A percentile compares a stretch with the other conserved stretches of the same genome.
These are phyloP conservation scores for Phialophora expanda DNA, from an alignment of 2,329 filamentous ascomycete genomes.

Conservation along the genomic window DNA sequence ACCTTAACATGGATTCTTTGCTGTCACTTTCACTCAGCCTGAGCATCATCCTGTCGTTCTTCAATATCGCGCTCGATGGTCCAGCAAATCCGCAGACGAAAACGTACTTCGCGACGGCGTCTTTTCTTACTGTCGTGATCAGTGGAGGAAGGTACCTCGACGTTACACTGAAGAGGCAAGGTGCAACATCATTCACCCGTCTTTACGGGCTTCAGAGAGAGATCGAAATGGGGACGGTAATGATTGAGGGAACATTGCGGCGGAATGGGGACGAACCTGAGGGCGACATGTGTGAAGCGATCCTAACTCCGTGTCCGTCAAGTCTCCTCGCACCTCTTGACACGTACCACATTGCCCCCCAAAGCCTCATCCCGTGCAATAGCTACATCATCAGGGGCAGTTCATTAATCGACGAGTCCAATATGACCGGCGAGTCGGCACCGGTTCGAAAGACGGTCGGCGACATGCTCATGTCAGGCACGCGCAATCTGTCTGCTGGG, in stretches of 20 bases:
- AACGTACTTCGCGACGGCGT: conserved; percentile 30
- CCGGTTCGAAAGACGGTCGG: conserved; percentile 62
- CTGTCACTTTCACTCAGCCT: conserved; percentile 26
- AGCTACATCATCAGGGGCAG: conserved; percentile 67
- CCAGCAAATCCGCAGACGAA: conserved; percentile 4
- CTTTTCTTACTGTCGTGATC: conserved; percentile 27
- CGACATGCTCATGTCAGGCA: conserved; percentile 30
- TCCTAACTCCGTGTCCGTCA: conserved; percentile 17
- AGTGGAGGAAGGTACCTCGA: conserved; percentile 30
- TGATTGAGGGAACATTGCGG: conserved; percentile 13
- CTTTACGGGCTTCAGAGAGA: conserved; percentile 25
- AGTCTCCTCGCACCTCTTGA: conserved; percentile 24
- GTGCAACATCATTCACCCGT: conserved; percentile 18
- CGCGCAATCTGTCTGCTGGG: conserved; percentile 26
- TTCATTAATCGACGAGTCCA: conserved; percentile 75
- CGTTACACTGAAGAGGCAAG: conserved; percentile 24
- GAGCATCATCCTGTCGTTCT: conserved; percentile 26
- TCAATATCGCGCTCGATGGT: conserved; percentile 26
- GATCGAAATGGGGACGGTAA: conserved; percentile 18
- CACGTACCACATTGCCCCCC: conserved; percentile 12
- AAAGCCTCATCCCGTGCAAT: conserved; percentile 51
- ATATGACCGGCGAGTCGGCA: conserved; percentile 73
- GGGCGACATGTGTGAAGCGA: neutral
- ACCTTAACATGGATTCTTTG: conserved; percentile 30
- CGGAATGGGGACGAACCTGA: neutral